Evolutionary conservation across 2,329 filamentous ascomycete genomes (phyloP), one percentile per base, ranked within the genome.

Genomic region (Alternaria burnsii): DNA sequence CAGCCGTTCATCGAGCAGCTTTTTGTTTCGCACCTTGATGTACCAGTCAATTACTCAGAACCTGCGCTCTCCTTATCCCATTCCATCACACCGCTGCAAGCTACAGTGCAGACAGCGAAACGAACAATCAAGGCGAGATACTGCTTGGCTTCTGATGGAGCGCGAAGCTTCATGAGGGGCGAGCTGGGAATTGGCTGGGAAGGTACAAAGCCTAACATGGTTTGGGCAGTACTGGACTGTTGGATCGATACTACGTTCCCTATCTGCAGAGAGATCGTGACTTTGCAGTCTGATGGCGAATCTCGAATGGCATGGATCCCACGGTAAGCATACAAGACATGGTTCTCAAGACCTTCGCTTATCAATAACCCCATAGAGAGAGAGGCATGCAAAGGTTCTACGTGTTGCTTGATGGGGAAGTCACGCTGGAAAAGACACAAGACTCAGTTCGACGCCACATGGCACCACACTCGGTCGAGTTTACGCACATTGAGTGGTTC

Each of bases 191-290:
- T 82, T 30, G 70, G 62, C 22, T 84, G 84, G 57, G 75, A 78
- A 0, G 83, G 82, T 1, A 81, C 80, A 0, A 84, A 84, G 59
- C 82, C 83, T 0, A 82, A 83, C 59, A 84, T 84, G 82, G 71
- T 80, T 1, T 84, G 82, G 82, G 79, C 82, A 0, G 82, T 84
- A 4, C 71, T 84, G 2, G 82, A 84, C 55, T 81, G 79, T 1
- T 84, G 83, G 42, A 78, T 84, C 16, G 81, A 84, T n/a, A 84
- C 82, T 0, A 80, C 83, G 18, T 84, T 84, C 43, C 82, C 82
- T 0, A 61, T 75, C 0, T 83, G 80, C 36, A 72, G 79, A 0
- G 82, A 84, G 55, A 84, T 84, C 40, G 80, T 84, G 41, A 84
- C 82, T 0, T 82, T 84, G 46, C 78, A 84, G 67, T 70, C 82